Conservation (phyloP, 208 protist species). For the Leishmania martiniquensis region DNA sequence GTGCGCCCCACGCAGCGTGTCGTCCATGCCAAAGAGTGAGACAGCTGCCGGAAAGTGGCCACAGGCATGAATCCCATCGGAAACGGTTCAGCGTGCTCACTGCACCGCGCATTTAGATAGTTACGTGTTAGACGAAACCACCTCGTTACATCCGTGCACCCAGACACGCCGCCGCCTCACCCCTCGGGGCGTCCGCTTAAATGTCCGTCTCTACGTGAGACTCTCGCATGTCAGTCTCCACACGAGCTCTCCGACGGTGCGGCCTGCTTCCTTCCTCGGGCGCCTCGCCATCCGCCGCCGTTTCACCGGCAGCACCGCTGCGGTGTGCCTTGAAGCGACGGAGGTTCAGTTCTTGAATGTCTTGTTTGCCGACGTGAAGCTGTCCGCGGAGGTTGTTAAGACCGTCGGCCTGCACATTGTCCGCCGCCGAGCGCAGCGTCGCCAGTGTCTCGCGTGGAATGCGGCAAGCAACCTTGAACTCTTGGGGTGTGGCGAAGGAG, state of each 20-base stretch:
- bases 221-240: slow-evolving; percentile 10
- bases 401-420: slow-evolving; percentile 72
- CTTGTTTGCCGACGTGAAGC: slow-evolving; percentile 84
- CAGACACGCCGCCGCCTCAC: not conserved
- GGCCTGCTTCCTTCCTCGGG: slow-evolving; percentile 3
- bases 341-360: slow-evolving; percentile 73
- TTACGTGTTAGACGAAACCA: not conserved
- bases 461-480: slow-evolving; percentile 79
- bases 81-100: not conserved
- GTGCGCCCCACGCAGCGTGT: not conserved
- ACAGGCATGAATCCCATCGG: too few species aligned
- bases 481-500: slow-evolving; percentile 72
- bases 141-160: not conserved
- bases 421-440: slow-evolving; percentile 57
- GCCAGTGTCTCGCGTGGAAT: slow-evolving; percentile 66
- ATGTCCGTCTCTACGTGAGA: slow-evolving; percentile 31
- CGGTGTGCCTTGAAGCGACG: slow-evolving; percentile 88
- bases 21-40: too few species aligned
- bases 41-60: too few species aligned
- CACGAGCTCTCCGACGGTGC: slow-evolving; percentile 17
- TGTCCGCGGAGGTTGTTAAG: slow-evolving; percentile 84
- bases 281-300: slow-evolving; percentile 9
- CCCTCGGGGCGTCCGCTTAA: not conserved
- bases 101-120: not conserved
- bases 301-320: slow-evolving; percentile 7